Conservation (phyloP, 306 rosid genomes). For the Prunus armeniaca region DNA sequence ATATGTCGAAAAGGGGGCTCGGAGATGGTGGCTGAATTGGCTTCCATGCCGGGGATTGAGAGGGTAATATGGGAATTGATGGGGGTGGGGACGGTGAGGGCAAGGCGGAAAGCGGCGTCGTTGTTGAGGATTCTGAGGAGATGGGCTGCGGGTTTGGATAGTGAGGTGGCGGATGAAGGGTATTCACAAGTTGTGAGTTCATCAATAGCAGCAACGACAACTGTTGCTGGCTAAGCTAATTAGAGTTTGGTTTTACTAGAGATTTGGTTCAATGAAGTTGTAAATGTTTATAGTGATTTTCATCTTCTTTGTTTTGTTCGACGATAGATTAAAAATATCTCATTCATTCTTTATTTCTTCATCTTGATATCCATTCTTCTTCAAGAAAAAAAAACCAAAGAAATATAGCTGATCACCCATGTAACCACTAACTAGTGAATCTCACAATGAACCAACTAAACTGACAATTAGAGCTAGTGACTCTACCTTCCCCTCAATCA, state of each 20-base stretch:
- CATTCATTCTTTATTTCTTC: not conserved
- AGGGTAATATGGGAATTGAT: slow-evolving; percentile 83
- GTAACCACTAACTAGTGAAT: too few species aligned
- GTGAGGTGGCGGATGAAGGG: slow-evolving; percentile 28
- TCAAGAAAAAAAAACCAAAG: too few species aligned
- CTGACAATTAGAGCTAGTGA: too few species aligned
- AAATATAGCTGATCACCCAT: too few species aligned
- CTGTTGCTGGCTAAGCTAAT: not conserved
- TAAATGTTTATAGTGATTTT: not conserved
- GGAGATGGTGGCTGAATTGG: slow-evolving; percentile 77
- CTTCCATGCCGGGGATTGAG: slow-evolving; percentile 61
- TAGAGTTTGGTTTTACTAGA: not conserved
- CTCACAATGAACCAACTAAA: too few species aligned
- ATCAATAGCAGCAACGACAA: not conserved
- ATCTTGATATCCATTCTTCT: not conserved
- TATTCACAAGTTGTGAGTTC: slow-evolving; percentile 21
- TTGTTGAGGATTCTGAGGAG: slow-evolving; percentile 69
- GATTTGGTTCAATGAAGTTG: not conserved
- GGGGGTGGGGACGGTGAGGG: slow-evolving; percentile 72
- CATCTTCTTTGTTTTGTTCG: not conserved
- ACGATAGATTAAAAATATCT: not conserved
- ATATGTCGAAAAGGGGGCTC: slow-evolving; percentile 80
- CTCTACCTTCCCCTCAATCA: too few species aligned
- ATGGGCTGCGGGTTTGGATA: slow-evolving; percentile 83
- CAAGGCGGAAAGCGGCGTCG: slow-evolving; percentile 79